Evolutionary conservation across 768 basidiomycete species (phyloP).

Genomic region (Phanerochaete sordida): DNA sequence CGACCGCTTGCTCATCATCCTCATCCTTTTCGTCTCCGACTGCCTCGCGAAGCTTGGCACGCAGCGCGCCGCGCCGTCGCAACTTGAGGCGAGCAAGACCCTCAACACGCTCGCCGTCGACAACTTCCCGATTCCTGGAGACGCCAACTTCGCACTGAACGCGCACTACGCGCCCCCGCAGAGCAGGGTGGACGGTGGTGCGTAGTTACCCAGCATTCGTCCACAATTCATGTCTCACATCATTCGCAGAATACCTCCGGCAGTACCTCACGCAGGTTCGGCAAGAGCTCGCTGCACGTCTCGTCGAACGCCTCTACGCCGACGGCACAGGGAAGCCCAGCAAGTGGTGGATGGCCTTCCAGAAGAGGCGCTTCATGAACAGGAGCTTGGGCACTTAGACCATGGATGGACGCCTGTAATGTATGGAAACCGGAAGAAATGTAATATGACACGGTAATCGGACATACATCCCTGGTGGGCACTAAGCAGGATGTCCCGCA

Average conservation of each 20-base stretch:
- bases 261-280: conserved; percentile 91
- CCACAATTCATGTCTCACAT: neutral
- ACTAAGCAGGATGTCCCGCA: too few relatives aligned
- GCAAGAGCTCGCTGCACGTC: conserved; percentile 83
- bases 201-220: conserved; percentile 18
- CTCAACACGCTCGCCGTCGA: conserved; percentile 94
- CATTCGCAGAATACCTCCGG: conserved; percentile 71
- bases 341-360: conserved; percentile 99
- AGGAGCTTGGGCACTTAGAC: conserved; percentile 70
- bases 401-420: conserved; percentile 10
- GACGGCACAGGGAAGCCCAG: conserved; percentile 93
- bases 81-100: conserved; percentile 82
- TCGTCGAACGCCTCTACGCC: conserved; percentile 87
- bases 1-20: conserved; percentile 92
- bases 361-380: conserved; percentile 96
- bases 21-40: conserved; percentile 97
- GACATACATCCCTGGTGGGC: neutral
- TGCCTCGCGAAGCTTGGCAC: conserved; percentile 88
- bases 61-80: conserved; percentile 61
- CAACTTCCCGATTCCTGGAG: conserved; percentile 90
- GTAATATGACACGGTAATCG: conserved; percentile 14
- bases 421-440: conserved; percentile 5
- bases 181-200: conserved; percentile 79
- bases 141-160: conserved; percentile 92
- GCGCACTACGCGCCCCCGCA: conserved; percentile 83